Evolutionary conservation across 2,329 filamentous ascomycete genomes (phyloP).

Genomic region (Aureobasidium namibiae): DNA sequence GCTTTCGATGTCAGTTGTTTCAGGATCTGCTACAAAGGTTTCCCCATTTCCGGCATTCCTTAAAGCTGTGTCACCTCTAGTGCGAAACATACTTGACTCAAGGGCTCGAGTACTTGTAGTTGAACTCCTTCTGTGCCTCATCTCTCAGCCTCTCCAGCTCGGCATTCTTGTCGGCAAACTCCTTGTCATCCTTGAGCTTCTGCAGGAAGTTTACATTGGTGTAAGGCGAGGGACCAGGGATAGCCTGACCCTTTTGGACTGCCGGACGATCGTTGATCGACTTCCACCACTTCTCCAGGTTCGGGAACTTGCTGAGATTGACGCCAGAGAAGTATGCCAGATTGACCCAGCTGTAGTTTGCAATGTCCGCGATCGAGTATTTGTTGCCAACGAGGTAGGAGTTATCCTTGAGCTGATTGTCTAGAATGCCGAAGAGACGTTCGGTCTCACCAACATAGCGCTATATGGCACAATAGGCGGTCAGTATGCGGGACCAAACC

Average conservation of each 20-base stretch:
- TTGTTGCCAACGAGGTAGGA: slow-evolving; percentile 40
- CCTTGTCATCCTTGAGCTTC: slow-evolving; percentile 39
- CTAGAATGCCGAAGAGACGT: slow-evolving; percentile 37
- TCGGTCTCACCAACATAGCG: slow-evolving; percentile 41
- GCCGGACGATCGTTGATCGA: slow-evolving; percentile 33
- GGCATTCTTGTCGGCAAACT: slow-evolving; percentile 40
- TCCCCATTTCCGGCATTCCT: not conserved
- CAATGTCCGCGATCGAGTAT: slow-evolving; percentile 40
- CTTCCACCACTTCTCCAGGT: slow-evolving; percentile 38
- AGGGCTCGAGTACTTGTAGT: slow-evolving; percentile 36
- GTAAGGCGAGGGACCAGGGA: slow-evolving; percentile 31
- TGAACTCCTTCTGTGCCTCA: slow-evolving; percentile 38
- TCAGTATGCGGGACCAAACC: not conserved
- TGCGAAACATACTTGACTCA: slow-evolving; percentile 15
- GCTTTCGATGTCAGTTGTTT: not conserved
- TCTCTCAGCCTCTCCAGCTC: slow-evolving; percentile 28
- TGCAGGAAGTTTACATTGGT: slow-evolving; percentile 35
- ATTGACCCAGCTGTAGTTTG: slow-evolving; percentile 39
- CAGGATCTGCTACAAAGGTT: not conserved
- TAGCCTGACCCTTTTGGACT: slow-evolving; percentile 31
- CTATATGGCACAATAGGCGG: slow-evolving; percentile 20
- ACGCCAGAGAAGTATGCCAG: slow-evolving; percentile 33
- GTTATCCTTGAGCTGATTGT: slow-evolving; percentile 31
- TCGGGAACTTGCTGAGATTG: slow-evolving; percentile 34
- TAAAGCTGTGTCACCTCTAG: not conserved